These are phyloP conservation scores for Pseudogymnoascus sp. DNA, from an alignment of 2,329 filamentous ascomycete genomes.

Conservation along the genomic window DNA sequence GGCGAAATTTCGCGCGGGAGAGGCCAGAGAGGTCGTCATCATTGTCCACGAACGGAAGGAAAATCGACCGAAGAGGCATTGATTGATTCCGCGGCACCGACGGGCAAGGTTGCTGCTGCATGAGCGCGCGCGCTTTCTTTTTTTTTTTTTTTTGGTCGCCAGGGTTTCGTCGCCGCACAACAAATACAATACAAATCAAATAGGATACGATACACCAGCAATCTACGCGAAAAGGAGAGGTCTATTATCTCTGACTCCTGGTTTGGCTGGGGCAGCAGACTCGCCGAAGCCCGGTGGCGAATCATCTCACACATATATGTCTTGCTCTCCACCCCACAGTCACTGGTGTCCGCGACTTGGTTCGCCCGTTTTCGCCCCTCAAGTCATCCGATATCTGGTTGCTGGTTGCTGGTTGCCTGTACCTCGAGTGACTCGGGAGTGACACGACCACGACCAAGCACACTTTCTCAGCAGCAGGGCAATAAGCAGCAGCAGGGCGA, in stretches of 20 bases:
- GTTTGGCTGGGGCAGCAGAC: neutral
- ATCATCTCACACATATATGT: neutral
- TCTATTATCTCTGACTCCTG: neutral
- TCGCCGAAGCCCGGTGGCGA: neutral
- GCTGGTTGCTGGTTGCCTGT: neutral
- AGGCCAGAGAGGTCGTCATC: neutral
- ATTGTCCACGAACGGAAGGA: neutral
- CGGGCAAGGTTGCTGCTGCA: neutral
- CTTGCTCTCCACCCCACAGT: neutral
- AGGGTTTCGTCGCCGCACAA: neutral
- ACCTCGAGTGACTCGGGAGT: neutral
- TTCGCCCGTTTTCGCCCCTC: neutral
- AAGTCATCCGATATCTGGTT: neutral
- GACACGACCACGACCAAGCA: neutral
- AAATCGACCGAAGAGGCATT: neutral
- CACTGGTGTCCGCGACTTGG: neutral
- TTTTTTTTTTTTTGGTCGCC: neutral
- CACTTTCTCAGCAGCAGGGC: neutral
- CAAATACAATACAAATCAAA: neutral
- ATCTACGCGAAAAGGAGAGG: neutral
- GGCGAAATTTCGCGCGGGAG: neutral
- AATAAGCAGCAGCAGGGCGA: neutral
- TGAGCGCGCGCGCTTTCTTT: neutral
- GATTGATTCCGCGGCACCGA: neutral
- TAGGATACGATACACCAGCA: neutral